Evolutionary conservation across 1,139 yeast genomes (phyloP), one percentile per base, ranked within the genome.

Genomic region (Pichia sp.): DNA sequence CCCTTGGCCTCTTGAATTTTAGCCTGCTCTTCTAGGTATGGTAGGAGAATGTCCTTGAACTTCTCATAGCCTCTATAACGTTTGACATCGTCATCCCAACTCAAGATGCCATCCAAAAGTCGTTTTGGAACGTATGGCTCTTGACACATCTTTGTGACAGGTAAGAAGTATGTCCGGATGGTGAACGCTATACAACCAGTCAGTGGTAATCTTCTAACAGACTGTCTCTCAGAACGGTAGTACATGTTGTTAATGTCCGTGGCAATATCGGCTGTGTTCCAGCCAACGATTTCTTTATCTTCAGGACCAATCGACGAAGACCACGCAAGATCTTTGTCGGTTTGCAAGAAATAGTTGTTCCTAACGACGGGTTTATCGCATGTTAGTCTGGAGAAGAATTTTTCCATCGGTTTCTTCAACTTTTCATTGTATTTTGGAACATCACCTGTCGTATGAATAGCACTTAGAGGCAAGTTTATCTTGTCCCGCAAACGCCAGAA

Each of bases 161-260:
- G 86, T 26, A 76, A 60, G 61, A 83, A 82, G 61, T 83, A 83
- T 0, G 87, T 83, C 58, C 87, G 70, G 46, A 84, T 74, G 12
- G 87, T 81, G 65, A 84, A 84, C 2, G 79, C 70, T 22, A 82
- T 72, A 2, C 85, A 85, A 8, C 83, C 80, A 2, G 82, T 67
- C 51, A 55, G 7, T 8, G 91, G 89, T 54, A 85, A 70, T 61
- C 87, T 75, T 54, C 90, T 76, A 53, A 85, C 71, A 46, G 86
- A 76, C 64, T 85, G 93, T 59, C 89, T 73, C 64, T 84, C 90
- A 45, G 85, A 79, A 60, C 90, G 72, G 65, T 76, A 81, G 65
- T 74, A 78, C 40, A 82, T 66, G 55, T 74, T 73, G 18, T 67
- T 68, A 7, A 79, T 65, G 42, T 71, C 74, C 0, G 62, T 65